Base-by-base conservation (phyloP, 192 early-diverging fungal genomes). In the Backusella liffmaniae region DNA sequence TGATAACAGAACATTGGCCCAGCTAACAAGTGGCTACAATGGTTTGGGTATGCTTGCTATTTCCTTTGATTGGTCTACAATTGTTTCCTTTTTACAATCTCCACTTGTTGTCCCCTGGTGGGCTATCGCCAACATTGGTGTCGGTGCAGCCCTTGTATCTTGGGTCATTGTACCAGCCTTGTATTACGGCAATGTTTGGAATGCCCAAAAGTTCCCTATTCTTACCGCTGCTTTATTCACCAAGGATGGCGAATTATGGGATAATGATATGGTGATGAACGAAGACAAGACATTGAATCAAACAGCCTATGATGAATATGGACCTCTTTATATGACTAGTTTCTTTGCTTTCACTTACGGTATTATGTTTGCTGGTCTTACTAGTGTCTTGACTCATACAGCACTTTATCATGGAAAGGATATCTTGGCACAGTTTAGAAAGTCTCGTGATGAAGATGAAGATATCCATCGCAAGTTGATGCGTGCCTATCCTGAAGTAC, bases 401-500 rank as follows among this genome's bases (percentile, higher is more conserved):
- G 68, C 70, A 12, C 75, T 95, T 15, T 91, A 85, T 82, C 87
- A 92, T 62, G 87, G 91, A 41, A 73, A 83, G 73, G 81, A 90
- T 66, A 88, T 91, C 70, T 59, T 81, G 46, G 41, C 51, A 12
- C 86, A 87, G 49, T 78, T 84, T 30, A 81, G 66, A 56, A 74
- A 66, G 0, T 53, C 77, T 66, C 87, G 84, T 74, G 35, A 35
- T 8, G 78, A 84, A 16, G 79, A 80, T 67, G 82, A 84, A 75
- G 93, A 93, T 76, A 86, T 92, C 44, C 93, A 94, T 82, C 83
- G 80, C 71, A 81, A 87, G 70, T 72, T 95, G 16, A 95, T 95
- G 92, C 83, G 86, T 30, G 82, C 82, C 26, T 94, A 94, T 75
- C 84, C 85, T 7, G 91, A 93, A 67, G 86, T 94, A 3, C 92